Percentiles rank a stretch among this genome's conserved stretches.
phyloP scores from a whole-genome alignment of 768 basidiomycete species.

The Coprinellus aureogranulatus region DNA sequence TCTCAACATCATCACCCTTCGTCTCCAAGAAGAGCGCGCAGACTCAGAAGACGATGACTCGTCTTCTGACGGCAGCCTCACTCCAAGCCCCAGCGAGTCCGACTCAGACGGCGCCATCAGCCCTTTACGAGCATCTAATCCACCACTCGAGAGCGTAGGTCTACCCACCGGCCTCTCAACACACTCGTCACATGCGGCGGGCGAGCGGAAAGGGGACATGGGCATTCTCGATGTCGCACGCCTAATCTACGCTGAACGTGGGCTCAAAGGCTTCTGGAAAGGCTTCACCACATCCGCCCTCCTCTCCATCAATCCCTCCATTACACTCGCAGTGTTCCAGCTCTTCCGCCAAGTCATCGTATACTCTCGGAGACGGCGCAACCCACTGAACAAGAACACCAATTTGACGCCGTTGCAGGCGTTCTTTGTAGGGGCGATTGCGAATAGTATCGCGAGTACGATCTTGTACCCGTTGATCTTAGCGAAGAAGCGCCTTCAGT shows the following conservation, averaged over 20 bases:
- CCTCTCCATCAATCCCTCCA: slow-evolving; percentile 54
- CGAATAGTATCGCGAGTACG: slow-evolving; percentile 45
- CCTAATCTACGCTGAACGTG: slow-evolving; percentile 47
- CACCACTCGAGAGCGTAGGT: background rate
- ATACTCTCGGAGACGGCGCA: slow-evolving; percentile 19
- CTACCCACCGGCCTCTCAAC: background rate
- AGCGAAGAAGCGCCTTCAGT: slow-evolving; percentile 53
- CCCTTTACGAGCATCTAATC: background rate
- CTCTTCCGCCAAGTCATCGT: slow-evolving; percentile 42
- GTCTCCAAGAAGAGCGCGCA: slow-evolving; percentile 45
- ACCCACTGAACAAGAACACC: background rate
- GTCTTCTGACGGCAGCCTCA: slow-evolving; percentile 11
- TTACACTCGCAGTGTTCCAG: slow-evolving; percentile 56
- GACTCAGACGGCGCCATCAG: background rate
- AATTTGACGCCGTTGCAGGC: slow-evolving; percentile 44
- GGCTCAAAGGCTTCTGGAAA: slow-evolving; percentile 55
- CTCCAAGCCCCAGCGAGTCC: slow-evolving; percentile 9
- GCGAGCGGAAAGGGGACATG: slow-evolving; percentile 5
- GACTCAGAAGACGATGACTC: slow-evolving; percentile 28
- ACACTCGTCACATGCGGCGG: background rate
- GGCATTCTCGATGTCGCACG: slow-evolving; percentile 33
- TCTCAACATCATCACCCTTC: slow-evolving; percentile 53
- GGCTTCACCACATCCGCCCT: slow-evolving; percentile 51
- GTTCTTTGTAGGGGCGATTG: slow-evolving; percentile 55
- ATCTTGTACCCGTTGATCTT: slow-evolving; percentile 59